Evolutionary conservation across 2,329 filamentous ascomycete species (phyloP).

Genomic region (Sarocladium strictum): DNA sequence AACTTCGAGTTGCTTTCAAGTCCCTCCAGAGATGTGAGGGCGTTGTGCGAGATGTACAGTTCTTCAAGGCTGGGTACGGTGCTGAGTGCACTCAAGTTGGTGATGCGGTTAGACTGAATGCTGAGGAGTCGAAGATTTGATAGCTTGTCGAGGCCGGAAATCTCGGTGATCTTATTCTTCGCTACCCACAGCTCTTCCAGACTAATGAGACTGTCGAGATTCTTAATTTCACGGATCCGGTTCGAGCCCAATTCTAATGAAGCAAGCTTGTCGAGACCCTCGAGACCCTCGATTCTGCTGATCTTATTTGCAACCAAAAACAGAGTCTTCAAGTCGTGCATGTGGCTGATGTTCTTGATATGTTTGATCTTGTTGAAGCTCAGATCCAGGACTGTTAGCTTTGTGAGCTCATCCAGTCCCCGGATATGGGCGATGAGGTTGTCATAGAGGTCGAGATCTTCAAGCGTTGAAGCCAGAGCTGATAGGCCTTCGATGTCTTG

Average conservation of each 20-base stretch:
- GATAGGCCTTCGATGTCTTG: slow-evolving; percentile 70
- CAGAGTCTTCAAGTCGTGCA: slow-evolving; percentile 73
- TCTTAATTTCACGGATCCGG: slow-evolving; percentile 81
- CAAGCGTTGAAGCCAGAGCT: slow-evolving; percentile 57
- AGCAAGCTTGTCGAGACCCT: slow-evolving; percentile 65
- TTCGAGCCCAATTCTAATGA: slow-evolving; percentile 92
- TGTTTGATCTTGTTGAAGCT: slow-evolving; percentile 99
- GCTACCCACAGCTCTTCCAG: slow-evolving; percentile 91
- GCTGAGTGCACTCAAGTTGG: slow-evolving; percentile 68
- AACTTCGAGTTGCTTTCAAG: slow-evolving; percentile 63
- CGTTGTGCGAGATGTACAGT: slow-evolving; percentile 92
- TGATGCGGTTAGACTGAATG: slow-evolving; percentile 92
- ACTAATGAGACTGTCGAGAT: slow-evolving; percentile 68
- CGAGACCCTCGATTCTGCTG: slow-evolving; percentile 75
- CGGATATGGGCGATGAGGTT: slow-evolving; percentile 86
- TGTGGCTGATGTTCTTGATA: slow-evolving; percentile 79
- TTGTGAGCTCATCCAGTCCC: slow-evolving; percentile 70
- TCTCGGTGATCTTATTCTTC: slow-evolving; percentile 91
- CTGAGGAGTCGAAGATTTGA: slow-evolving; percentile 80
- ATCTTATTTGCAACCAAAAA: slow-evolving; percentile 97
- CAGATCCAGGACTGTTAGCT: slow-evolving; percentile 76
- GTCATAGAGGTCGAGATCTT: slow-evolving; percentile 92
- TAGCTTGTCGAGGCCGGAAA: slow-evolving; percentile 69
- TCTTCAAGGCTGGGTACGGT: slow-evolving; percentile 75
- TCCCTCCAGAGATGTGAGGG: slow-evolving; percentile 70